Conservation (phyloP, 441 rosid genomes). For the Syzygium syzygioides region DNA sequence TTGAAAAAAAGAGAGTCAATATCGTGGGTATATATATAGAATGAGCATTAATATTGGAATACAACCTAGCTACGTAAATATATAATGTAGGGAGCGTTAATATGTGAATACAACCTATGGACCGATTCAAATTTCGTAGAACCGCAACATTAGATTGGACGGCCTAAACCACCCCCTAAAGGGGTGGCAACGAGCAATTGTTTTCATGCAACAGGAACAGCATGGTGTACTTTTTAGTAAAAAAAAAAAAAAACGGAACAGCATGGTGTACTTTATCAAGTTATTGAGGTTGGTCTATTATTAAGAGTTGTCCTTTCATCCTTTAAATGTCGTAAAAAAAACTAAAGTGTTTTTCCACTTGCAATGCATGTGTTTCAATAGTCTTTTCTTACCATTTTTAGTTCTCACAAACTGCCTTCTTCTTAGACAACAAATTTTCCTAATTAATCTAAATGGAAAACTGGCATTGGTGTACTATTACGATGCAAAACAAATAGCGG, state of each 20-base stretch:
- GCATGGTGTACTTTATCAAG: not conserved
- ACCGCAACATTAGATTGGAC: slow-evolving; percentile 39
- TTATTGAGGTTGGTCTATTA: not conserved
- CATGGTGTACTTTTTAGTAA: too few relatives aligned
- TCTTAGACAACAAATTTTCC: not conserved
- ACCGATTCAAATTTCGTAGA: slow-evolving; percentile 57
- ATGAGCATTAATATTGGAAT: too few relatives aligned
- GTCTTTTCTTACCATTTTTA: not conserved
- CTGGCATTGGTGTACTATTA: not conserved
- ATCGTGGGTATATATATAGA: not conserved
- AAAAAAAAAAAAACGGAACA: not conserved
- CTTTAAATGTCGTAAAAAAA: not conserved
- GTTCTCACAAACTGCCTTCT: not conserved
- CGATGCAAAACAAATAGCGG: not conserved
- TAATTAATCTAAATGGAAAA: not conserved
- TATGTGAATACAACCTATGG: slow-evolving; percentile 9
- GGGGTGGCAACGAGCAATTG: slow-evolving; percentile 29
- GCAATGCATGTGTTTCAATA: not conserved
- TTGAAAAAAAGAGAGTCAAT: not conserved
- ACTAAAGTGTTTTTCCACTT: not conserved
- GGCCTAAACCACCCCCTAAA: slow-evolving; percentile 36
- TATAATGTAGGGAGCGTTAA: not conserved
- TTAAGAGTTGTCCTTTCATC: not conserved
- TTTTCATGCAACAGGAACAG: not conserved
- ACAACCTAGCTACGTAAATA: too few relatives aligned